These are phyloP conservation scores for Hypoxylon sp. DNA, from an alignment of 2,329 filamentous ascomycete species.

Conservation along the genomic window DNA sequence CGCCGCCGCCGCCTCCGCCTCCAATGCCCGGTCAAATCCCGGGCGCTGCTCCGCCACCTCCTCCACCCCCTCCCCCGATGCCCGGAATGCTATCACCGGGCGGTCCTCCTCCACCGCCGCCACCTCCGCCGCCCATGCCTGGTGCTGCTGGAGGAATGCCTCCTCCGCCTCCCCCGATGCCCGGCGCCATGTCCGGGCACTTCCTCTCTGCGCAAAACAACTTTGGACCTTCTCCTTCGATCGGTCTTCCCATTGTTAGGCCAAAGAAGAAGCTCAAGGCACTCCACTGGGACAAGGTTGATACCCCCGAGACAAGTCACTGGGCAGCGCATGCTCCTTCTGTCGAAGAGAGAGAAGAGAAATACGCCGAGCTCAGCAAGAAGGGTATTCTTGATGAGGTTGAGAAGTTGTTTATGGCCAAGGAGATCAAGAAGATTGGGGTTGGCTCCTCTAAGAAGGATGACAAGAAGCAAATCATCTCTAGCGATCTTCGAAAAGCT, in stretches of 20 bases:
- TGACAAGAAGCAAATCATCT: constrained; percentile 98
- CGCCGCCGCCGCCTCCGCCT: constrained; percentile 48
- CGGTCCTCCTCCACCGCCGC: constrained; percentile 58
- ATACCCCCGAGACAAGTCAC: constrained; percentile 87
- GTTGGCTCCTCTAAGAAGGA: constrained; percentile 77
- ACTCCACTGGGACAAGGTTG: constrained; percentile 98
- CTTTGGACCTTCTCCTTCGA: constrained; percentile 62
- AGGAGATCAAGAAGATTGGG: constrained; percentile 91
- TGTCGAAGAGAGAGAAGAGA: constrained; percentile 90
- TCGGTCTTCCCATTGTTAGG: constrained; percentile 80
- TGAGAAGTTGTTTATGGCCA: constrained; percentile 96
- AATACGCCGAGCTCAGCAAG: constrained; percentile 90
- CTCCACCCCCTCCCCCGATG: constrained; percentile 55
- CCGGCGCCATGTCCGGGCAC: constrained; percentile 75
- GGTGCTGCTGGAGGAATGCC: constrained; percentile 49
- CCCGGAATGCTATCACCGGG: constrained; percentile 25
- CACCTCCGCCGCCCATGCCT: constrained; percentile 54
- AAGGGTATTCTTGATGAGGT: constrained; percentile 98
- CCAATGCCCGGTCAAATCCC: constrained; percentile 47
- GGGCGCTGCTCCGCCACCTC: constrained; percentile 51
- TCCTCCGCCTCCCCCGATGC: constrained; percentile 67
- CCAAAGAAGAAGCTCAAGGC: constrained; percentile 99
- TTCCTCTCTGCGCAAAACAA: constrained; percentile 74
- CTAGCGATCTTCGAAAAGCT: constrained; percentile 85
- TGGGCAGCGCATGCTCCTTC: constrained; percentile 90